Evolutionary conservation across 805 yeast species (phyloP), one percentile per base, ranked within the genome.

Genomic region (Isabelozyma rhagii): DNA sequence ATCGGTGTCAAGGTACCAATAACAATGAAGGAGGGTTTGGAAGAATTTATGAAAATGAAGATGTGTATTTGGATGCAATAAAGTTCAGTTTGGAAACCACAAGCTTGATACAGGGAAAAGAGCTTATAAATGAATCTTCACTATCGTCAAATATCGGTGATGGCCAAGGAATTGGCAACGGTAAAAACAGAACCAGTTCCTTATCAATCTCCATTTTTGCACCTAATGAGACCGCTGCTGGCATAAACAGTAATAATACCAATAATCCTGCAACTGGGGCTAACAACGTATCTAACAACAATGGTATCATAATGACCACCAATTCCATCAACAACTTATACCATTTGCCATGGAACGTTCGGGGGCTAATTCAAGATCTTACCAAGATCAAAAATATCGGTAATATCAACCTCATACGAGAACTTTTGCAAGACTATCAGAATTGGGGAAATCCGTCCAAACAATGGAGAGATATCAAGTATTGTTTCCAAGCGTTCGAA

Each of bases 31-130:
- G 64, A 1, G 64, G 70, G 3, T 75, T 69, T 53, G 64, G 69
- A 39, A 58, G 55, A 39, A 56, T 71, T 10, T 58, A 55, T 46
- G 45, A 49, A 8, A 59, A 66, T 38, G 48, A 55, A 5, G 51
- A 56, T 17, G 60, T 73, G 4, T 74, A 69, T 53, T 43, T 51
- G 18, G 55, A 53, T 3, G 72, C 70, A 2, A 57, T 74, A 10
- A 56, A 56, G 39, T 69, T 69, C 51, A 55, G 67, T 9, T 51
- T 72, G 46, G 78, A 72, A 46, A 71, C 77, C 8, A 74, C 77
- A 14, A 61, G 57, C 45, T 56, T 71, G 18, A 46, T 54, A 1
- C 66, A 61, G 36, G 27, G 47, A 7, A 53, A 54, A 21, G 51
- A 47, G 5, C 34, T 67, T 28, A n/a, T 41, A 9, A 27, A n/a